Percentiles rank a stretch among this genome's conserved stretches.
These are phyloP conservation scores for Ganoderma sp. DNA, from an alignment of 1,284 basidiomycete genomes.

Conservation along the genomic window DNA sequence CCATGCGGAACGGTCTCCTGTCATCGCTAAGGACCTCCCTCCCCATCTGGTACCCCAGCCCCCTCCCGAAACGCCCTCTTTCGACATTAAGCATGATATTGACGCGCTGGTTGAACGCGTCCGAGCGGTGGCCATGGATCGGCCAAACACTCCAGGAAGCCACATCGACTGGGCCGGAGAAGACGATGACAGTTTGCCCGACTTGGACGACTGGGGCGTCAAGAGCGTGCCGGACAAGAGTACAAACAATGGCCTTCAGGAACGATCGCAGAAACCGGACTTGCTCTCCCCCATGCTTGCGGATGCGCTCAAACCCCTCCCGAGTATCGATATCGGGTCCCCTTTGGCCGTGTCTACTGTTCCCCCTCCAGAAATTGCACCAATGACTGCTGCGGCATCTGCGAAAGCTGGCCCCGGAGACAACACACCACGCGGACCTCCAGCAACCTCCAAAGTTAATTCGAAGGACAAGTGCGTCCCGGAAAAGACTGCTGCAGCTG, in stretches of 20 bases:
- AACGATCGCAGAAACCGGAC: conserved; percentile 15
- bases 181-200: conserved; percentile 80
- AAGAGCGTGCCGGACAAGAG: conserved; percentile 40
- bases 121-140: conserved; percentile 70
- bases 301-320: conserved; percentile 68
- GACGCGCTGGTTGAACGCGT: conserved; percentile 75
- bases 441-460: background rate
- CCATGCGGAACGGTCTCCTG: conserved; percentile 31
- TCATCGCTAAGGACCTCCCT: conserved; percentile 59
- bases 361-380: conserved; percentile 24
- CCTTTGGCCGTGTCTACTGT: conserved; percentile 34
- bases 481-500: conserved; percentile 7
- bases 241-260: conserved; percentile 26
- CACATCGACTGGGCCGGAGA: conserved; percentile 87
- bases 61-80: conserved; percentile 42
- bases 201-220: conserved; percentile 83
- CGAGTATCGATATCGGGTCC: conserved; percentile 46
- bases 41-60: conserved; percentile 54
- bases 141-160: conserved; percentile 73
- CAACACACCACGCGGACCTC: conserved; percentile 19
- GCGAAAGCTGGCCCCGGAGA: conserved; percentile 8
- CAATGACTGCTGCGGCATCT: background rate
- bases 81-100: conserved; percentile 63
- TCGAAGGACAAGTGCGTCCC: background rate
- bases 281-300: conserved; percentile 73